phyloP scores from a whole-genome alignment of 331 rosid species.

The Quercus tomentella region DNA sequence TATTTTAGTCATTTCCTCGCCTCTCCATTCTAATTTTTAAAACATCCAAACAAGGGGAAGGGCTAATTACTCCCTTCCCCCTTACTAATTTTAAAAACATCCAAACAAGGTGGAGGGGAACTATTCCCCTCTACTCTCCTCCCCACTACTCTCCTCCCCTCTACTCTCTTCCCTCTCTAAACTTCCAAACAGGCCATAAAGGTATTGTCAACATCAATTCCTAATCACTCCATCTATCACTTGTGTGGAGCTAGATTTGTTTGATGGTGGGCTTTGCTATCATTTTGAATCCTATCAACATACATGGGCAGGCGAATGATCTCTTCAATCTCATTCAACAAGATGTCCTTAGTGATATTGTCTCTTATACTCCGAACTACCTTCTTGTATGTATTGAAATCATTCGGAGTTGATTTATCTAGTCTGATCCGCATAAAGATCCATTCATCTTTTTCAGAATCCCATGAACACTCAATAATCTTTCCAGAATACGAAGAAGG shows the following conservation, averaged over 20 bases:
- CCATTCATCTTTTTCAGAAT: constrained; percentile 62
- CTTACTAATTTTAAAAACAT: too few relatives aligned
- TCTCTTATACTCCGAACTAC: constrained; percentile 87
- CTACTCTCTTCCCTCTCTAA: too few relatives aligned
- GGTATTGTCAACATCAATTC: constrained; percentile 14
- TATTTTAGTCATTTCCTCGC: too few relatives aligned
- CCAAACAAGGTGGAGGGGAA: too few relatives aligned
- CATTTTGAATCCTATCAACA: constrained; percentile 79
- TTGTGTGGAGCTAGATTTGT: constrained; percentile 50
- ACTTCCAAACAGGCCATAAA: too few relatives aligned
- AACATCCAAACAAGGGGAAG: too few relatives aligned
- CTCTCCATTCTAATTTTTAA: too few relatives aligned
- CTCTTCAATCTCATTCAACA: constrained; percentile 80
- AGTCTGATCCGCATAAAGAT: constrained; percentile 59
- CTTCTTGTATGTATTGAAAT: constrained; percentile 77
- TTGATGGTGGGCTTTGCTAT: constrained; percentile 75
- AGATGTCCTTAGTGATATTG: constrained; percentile 72
- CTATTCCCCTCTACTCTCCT: too few relatives aligned
- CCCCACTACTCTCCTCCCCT: too few relatives aligned
- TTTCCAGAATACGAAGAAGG: constrained; percentile 62
- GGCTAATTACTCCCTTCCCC: too few relatives aligned
- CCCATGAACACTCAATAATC: constrained; percentile 87
- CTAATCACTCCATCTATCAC: constrained; percentile 31
- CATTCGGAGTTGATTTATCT: constrained; percentile 88
- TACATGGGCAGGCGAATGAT: constrained; percentile 91